A percentile compares a stretch with the other conserved stretches of the same genome.
Conservation (phyloP, 257 asterid species). For the Datura wrightii region DNA sequence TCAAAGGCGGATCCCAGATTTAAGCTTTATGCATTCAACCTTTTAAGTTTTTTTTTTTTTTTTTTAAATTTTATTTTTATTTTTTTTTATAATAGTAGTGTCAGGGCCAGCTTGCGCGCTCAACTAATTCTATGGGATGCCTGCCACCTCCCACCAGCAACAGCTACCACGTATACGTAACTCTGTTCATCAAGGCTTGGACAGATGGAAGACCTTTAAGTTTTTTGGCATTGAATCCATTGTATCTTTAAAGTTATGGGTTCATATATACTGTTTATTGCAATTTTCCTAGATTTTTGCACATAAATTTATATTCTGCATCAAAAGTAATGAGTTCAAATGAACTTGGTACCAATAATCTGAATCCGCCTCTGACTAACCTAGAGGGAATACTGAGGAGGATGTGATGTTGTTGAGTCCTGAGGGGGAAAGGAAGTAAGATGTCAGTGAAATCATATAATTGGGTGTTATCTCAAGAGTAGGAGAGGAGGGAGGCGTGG, state of each 20-base stretch:
- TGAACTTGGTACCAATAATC: not conserved
- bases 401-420: not conserved
- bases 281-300: not conserved
- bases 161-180: too few relatives aligned
- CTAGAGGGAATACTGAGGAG: not conserved
- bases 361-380: not conserved
- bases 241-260: not conserved
- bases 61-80: not conserved
- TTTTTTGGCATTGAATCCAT: not conserved
- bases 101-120: too few relatives aligned
- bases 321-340: not conserved
- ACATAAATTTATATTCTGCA: not conserved
- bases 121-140: too few relatives aligned
- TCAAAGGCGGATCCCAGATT: not conserved
- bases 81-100: too few relatives aligned
- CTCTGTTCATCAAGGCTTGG: too few relatives aligned
- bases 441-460: slow-evolving; percentile 3
- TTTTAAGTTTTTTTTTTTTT: not conserved
- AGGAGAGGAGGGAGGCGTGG: not conserved
- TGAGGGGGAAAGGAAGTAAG: not conserved
- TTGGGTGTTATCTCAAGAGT: not conserved
- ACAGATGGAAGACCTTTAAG: not conserved
- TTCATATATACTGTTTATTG: not conserved
- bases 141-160: too few relatives aligned
- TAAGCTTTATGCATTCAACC: not conserved